Percentiles rank a stretch among this genome's conserved stretches.
phyloP scores from a whole-genome alignment of 2,329 filamentous ascomycete genomes.

The Geosmithia flava region DNA sequence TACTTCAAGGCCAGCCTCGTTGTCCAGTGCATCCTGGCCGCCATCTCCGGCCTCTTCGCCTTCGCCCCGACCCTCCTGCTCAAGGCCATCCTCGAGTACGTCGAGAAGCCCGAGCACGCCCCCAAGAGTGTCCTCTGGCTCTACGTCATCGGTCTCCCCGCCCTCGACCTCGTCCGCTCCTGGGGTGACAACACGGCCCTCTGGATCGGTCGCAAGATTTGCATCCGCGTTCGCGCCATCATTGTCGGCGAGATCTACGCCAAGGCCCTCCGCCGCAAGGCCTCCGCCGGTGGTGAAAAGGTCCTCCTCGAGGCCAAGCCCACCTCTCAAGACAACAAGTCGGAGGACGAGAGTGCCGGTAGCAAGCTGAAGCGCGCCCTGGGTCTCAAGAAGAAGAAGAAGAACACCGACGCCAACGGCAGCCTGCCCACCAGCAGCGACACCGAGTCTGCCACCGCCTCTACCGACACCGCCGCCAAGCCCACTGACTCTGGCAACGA shows the following conservation, averaged over 20 bases:
- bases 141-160: conserved; percentile 80
- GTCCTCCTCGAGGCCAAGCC: conserved; percentile 46
- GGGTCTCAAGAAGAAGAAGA: conserved; percentile 47
- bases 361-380: conserved; percentile 42
- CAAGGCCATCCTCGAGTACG: conserved; percentile 83
- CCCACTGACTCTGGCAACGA: conserved; percentile 24
- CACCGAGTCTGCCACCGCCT: conserved; percentile 15
- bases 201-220: conserved; percentile 90
- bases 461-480: conserved; percentile 13
- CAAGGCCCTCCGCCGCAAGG: conserved; percentile 86
- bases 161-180: conserved; percentile 71
- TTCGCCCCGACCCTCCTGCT: conserved; percentile 87
- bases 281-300: conserved; percentile 64
- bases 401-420: conserved; percentile 18
- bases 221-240: conserved; percentile 83
- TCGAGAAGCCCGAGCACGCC: conserved; percentile 67
- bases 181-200: conserved; percentile 76
- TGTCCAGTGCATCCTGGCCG: conserved; percentile 69
- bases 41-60: conserved; percentile 68
- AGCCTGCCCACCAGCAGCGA: conserved; percentile 16
- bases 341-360: conserved; percentile 21
- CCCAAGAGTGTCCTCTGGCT: conserved; percentile 89
- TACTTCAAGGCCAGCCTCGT: conserved; percentile 73
- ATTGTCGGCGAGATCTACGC: conserved; percentile 97
- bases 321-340: conserved; percentile 21